Evolutionary conservation across 2,329 filamentous ascomycete genomes (phyloP), one percentile per base, ranked within the genome.

Genomic region (Pseudogymnoascus sp.): DNA sequence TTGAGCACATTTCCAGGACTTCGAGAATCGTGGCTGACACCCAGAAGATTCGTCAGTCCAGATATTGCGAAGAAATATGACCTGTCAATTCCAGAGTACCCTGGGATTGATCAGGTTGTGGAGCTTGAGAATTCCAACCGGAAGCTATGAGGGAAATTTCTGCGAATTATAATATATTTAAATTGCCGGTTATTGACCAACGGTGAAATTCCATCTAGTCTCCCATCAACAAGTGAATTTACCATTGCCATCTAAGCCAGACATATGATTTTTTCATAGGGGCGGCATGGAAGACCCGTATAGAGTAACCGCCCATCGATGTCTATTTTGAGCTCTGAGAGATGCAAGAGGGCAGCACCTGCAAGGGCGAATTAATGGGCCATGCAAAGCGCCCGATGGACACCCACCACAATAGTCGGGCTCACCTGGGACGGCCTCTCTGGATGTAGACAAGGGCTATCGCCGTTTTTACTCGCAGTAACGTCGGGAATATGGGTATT

Each of bases 21-120:
- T 23, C n/a, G 3, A 34, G 6, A 4, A 54, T 34, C 3, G 28
- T 34, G 34, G 63, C 66, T 71, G 51, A 71, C 31, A 28, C 60
- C 36, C 60, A 19, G 34, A 69, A 90, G 90, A 65, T 99, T 99
- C 72, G 82, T 99, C 72, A 85, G 89, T 19, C 85, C 85, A 62
- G 81, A 82, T 62, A 86, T 97, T 71, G 89, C 92, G 36, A 84
- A 89, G 70, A 97, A 95, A 77, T 99, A 96, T 78, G 85, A 85
- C 57, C 82, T 99, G 67, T 89, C 95, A 70, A 75, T 96, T 62
- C 93, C 93, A 4, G 78, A 84, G 68, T 99, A 97, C 76, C 81
- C 89, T 70, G 95, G 93, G 0, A 78, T 95, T 69, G 93, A 98
- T 76, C 95, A 98, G 77, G 81, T 97, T 69, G 88, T 93, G 63